phyloP scores from a whole-genome alignment of 345 rosid species.

The Balakata baccata region DNA sequence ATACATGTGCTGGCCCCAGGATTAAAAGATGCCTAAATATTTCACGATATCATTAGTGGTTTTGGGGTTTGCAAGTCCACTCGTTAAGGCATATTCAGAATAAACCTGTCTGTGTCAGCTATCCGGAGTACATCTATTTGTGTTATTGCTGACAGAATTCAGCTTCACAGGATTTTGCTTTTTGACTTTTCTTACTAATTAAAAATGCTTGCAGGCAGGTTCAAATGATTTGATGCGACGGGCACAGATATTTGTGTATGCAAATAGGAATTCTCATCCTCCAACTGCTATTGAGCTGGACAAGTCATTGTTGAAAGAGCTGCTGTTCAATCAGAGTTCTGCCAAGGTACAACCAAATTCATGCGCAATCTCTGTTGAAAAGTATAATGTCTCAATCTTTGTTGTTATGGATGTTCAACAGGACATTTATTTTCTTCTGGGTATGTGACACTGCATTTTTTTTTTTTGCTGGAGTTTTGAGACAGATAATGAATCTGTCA shows the following conservation, averaged over 20 bases:
- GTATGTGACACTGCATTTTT: background rate
- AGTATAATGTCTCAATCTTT: background rate
- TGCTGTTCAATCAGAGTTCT: slow-evolving; percentile 81
- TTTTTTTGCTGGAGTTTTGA: background rate
- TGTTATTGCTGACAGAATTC: slow-evolving; percentile 1
- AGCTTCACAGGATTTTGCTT: background rate
- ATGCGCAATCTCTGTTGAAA: background rate
- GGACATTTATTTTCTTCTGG: slow-evolving; percentile 4
- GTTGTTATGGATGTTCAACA: background rate
- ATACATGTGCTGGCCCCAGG: background rate
- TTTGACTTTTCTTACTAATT: background rate
- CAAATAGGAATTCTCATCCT: slow-evolving; percentile 69
- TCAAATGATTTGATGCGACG: slow-evolving; percentile 64
- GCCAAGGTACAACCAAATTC: slow-evolving; percentile 51
- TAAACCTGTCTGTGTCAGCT: background rate
- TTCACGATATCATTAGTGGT: background rate
- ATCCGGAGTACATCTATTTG: slow-evolving; percentile 6
- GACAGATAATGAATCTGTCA: background rate
- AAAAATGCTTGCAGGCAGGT: slow-evolving; percentile 50
- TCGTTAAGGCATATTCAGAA: background rate
- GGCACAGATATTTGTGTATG: slow-evolving; percentile 74
- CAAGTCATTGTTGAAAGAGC: slow-evolving; percentile 64
- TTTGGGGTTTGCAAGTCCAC: background rate
- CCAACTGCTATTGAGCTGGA: slow-evolving; percentile 90
- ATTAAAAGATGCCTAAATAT: background rate